Percentiles rank a stretch among this genome's conserved stretches.
Conservation (phyloP, 192 early-diverging fungal species). For the Radiomyces spectabilis region DNA sequence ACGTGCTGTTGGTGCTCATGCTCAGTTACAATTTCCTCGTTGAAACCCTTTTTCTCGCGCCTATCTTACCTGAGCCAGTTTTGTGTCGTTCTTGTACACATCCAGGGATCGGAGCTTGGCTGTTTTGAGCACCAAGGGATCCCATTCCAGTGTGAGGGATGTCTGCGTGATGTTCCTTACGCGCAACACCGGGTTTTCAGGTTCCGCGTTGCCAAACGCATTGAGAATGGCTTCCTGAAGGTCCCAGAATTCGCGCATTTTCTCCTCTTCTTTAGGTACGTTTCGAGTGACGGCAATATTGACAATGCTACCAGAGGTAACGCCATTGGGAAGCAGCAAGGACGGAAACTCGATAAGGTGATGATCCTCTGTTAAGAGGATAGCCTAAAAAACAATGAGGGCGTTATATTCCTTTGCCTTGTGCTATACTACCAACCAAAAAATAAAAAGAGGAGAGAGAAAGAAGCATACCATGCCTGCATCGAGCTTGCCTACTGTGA, state of each 20-base stretch:
- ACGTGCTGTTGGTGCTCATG: conserved; percentile 21
- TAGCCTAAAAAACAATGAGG: conserved; percentile 42
- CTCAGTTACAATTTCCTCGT: not conserved
- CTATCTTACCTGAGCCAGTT: conserved; percentile 52
- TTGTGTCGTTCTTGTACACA: conserved; percentile 84
- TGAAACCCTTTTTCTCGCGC: conserved; percentile 11
- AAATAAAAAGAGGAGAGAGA: not conserved
- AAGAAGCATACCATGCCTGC: conserved; percentile 68
- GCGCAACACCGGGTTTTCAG: conserved; percentile 71
- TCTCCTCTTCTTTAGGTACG: conserved; percentile 71
- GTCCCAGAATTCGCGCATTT: conserved; percentile 74
- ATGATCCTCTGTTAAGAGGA: conserved; percentile 94
- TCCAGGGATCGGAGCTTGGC: conserved; percentile 82
- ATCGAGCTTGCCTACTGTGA: conserved; percentile 92
- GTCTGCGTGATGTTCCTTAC: conserved; percentile 80
- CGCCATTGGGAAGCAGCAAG: conserved; percentile 88
- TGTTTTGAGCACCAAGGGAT: conserved; percentile 73
- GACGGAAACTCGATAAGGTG: conserved; percentile 99
- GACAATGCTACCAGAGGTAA: conserved; percentile 89
- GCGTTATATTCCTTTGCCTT: conserved; percentile 7
- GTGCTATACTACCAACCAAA: not conserved
- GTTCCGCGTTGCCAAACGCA: conserved; percentile 69
- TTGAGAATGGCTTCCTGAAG: conserved; percentile 82
- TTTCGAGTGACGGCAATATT: conserved; percentile 94
- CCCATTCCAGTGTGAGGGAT: conserved; percentile 86